phyloP scores from a whole-genome alignment of 1,284 basidiomycete genomes.

The Malassezia japonica region DNA sequence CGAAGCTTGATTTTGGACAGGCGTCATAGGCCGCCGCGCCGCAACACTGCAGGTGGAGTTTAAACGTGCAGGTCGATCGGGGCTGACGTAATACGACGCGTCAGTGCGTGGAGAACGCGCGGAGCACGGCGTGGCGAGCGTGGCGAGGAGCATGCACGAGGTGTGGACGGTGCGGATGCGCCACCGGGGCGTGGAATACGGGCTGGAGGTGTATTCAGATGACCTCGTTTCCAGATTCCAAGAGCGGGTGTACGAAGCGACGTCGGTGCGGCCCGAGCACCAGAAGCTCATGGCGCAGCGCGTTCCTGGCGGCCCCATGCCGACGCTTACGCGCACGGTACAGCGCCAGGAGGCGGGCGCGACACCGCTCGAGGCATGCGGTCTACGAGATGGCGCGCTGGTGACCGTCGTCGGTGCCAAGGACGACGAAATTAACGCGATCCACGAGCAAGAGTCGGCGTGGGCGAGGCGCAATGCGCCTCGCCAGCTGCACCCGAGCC shows the following conservation, averaged over 20 bases:
- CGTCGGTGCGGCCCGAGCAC: not conserved
- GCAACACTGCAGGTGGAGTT: not conserved
- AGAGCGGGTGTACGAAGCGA: not conserved
- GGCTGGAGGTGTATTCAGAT: not conserved
- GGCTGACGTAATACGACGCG: not conserved
- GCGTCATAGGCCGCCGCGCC: no score
- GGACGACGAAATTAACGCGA: not conserved
- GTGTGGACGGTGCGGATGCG: not conserved
- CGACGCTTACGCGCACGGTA: not conserved
- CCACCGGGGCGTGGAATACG: not conserved
- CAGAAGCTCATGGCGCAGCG: constrained; percentile 11
- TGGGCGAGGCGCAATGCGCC: constrained; percentile 25
- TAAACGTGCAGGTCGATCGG: not conserved
- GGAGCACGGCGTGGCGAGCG: no score
- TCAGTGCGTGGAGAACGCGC: not conserved
- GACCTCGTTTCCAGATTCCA: not conserved
- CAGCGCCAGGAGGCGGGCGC: not conserved
- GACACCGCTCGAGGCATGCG: not conserved
- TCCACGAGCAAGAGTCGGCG: constrained; percentile 6
- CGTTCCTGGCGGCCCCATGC: not conserved
- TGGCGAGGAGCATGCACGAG: no score
- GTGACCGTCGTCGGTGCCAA: constrained; percentile 8
- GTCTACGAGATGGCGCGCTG: not conserved
- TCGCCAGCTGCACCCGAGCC: constrained; percentile 32
- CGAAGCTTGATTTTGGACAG: no score